A percentile compares a stretch with the other conserved stretches of the same genome.
phyloP scores from a whole-genome alignment of 192 early-diverging fungal genomes.

The Linnemannia exigua region DNA sequence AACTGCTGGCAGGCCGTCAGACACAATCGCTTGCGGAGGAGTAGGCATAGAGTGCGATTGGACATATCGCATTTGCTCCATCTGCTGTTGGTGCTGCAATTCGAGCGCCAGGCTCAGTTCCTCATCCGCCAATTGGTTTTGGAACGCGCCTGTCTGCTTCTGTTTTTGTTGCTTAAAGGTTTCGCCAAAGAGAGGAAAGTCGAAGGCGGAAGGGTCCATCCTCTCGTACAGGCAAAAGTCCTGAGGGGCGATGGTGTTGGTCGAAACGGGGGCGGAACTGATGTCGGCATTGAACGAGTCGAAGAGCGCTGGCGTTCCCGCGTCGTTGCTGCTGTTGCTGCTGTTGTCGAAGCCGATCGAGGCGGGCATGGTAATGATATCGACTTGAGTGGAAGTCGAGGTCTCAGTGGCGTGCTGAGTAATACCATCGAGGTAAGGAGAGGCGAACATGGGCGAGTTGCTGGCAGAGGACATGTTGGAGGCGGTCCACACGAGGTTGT shows the following conservation, averaged over 20 bases:
- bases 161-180: neutral
- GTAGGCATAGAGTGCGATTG: neutral
- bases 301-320: neutral
- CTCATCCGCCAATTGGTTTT: neutral
- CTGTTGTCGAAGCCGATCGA: constrained; percentile 20
- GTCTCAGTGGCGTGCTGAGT: constrained; percentile 11
- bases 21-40: neutral
- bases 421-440: neutral
- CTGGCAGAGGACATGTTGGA: neutral
- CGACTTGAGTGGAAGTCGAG: constrained; percentile 10
- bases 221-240: constrained; percentile 41
- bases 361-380: neutral
- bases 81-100: constrained; percentile 17
- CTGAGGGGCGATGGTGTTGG: constrained; percentile 25
- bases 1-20: neutral
- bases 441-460: neutral
- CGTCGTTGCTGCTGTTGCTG: neutral
- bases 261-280: neutral
- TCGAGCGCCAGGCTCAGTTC: neutral
- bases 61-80: constrained; percentile 9
- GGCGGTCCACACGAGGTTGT: neutral
- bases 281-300: neutral
- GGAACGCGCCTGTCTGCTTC: constrained; percentile 1
- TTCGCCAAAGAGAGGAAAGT: constrained; percentile 41
- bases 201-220: constrained; percentile 25